phyloP scores from a whole-genome alignment of 2,329 filamentous ascomycete species.

The Aureobasidium vineae region DNA sequence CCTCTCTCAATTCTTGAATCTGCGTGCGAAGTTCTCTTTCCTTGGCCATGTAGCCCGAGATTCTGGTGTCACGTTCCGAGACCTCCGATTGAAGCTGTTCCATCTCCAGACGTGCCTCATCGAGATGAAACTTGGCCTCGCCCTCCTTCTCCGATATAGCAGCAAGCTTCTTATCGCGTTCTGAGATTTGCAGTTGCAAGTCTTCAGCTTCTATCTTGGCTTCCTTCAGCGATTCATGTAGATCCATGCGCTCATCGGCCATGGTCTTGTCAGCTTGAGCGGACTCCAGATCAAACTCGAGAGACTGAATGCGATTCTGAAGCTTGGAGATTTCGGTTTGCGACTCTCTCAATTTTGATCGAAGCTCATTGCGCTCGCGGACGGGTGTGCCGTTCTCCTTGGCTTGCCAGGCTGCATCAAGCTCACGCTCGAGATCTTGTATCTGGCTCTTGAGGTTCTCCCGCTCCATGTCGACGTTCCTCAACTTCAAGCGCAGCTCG shows the following conservation, averaged over 20 bases:
- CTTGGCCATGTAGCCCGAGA: slow-evolving; percentile 32
- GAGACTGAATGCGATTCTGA: slow-evolving; percentile 55
- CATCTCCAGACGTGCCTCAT: slow-evolving; percentile 50
- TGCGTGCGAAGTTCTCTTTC: slow-evolving; percentile 43
- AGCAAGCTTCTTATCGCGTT: slow-evolving; percentile 66
- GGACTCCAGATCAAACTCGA: slow-evolving; percentile 58
- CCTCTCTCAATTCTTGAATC: slow-evolving; percentile 36
- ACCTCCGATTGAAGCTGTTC: slow-evolving; percentile 58
- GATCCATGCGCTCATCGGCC: slow-evolving; percentile 57
- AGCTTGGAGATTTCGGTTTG: slow-evolving; percentile 43
- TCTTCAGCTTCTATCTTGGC: slow-evolving; percentile 54
- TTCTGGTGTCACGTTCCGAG: slow-evolving; percentile 41
- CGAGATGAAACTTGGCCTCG: slow-evolving; percentile 64
- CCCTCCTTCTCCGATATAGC: slow-evolving; percentile 57
- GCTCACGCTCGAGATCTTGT: slow-evolving; percentile 39
- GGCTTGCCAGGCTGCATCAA: slow-evolving; percentile 34
- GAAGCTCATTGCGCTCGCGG: slow-evolving; percentile 39
- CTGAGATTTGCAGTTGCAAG: slow-evolving; percentile 68
- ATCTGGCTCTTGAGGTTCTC: slow-evolving; percentile 38
- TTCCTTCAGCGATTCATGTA: slow-evolving; percentile 61
- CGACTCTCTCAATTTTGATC: slow-evolving; percentile 38
- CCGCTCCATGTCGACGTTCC: slow-evolving; percentile 36
- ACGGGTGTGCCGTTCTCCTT: slow-evolving; percentile 36
- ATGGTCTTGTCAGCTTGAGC: slow-evolving; percentile 52
- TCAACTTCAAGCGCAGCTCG: slow-evolving; percentile 37